Base-by-base conservation (phyloP, 495 filamentous ascomycete genomes). In the Penicillium canariense region DNA sequence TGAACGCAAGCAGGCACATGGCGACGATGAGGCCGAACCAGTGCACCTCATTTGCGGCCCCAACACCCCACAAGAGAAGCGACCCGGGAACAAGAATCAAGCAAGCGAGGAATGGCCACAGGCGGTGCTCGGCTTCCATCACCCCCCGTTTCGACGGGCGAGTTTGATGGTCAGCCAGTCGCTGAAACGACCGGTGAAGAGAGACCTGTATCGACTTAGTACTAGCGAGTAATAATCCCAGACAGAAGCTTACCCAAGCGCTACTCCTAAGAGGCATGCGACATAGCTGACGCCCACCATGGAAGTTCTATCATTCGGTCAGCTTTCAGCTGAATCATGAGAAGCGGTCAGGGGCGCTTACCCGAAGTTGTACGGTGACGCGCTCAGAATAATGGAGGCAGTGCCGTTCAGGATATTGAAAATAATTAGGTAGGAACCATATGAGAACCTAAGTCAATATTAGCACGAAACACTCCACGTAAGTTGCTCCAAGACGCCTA, bases 351-450 rank as follows among this genome's bases (percentile, higher is more conserved):
- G 2, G 23, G 3, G 25, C 44, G 74, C 78, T 9, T 54, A 74
- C 73, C 67, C 58, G 26, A 80, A 78, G 48, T 81, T 79, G 53
- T 88, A 88, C 0, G 85, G 83, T 7, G 70, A 54, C 14, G 62
- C 72, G 11, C 77, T 74, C 4, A 87, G 71, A 49, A 86, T 82
- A 8, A 86, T 72, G 0, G 84, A 87, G 0, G 81, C 71, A 1
- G 85, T 87, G 17, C 75, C 85, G 55, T 87, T 87, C 28, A 87
- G 67, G 31, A 87, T 82, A 59, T 87, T 86, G 72, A 87, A 87
- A 68, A 82, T 81, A 26, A 86, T 73, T 25, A 87, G 74, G 51
- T 81, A 83, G 2, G 76, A 80, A 1, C 84, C 84, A 60, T 87
- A 87, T 8, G 77, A 81, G 60, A 87, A 85, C 26, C 70, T 74